These are phyloP conservation scores for Pyricularia sp. DNA, from an alignment of 2,329 filamentous ascomycete species.

Conservation along the genomic window DNA sequence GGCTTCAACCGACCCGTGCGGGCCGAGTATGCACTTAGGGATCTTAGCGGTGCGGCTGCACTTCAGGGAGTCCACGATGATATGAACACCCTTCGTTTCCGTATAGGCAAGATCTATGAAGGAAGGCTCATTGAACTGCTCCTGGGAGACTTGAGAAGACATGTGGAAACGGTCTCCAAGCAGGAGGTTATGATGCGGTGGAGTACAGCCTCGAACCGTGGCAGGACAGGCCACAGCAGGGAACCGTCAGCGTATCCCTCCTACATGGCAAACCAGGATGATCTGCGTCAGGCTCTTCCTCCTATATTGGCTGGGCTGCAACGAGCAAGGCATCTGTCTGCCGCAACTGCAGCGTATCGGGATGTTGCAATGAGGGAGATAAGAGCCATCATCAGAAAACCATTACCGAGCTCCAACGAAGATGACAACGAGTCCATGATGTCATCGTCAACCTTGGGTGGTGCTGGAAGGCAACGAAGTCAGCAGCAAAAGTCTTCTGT, in stretches of 20 bases:
- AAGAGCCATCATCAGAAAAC: constrained; percentile 71
- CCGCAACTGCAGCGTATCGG: constrained; percentile 76
- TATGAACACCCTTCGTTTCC: constrained; percentile 63
- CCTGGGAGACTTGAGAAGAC: constrained; percentile 69
- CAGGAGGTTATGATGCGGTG: constrained; percentile 75
- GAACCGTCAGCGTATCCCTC: constrained; percentile 63
- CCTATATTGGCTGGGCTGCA: constrained; percentile 71
- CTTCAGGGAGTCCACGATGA: constrained; percentile 73
- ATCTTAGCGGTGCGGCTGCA: constrained; percentile 69
- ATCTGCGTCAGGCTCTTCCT: constrained; percentile 61
- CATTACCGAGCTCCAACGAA: constrained; percentile 85
- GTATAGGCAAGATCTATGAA: constrained; percentile 84
- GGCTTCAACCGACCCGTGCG: constrained; percentile 3
- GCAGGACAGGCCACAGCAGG: constrained; percentile 57
- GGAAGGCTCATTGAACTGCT: constrained; percentile 68
- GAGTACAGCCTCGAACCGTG: constrained; percentile 66
- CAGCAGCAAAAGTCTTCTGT: constrained; percentile 87
- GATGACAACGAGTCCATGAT: constrained; percentile 89
- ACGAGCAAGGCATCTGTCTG: constrained; percentile 67
- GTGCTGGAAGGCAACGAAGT: constrained; percentile 52
- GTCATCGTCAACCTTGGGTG: constrained; percentile 68
- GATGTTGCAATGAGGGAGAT: constrained; percentile 80
- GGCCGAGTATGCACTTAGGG: constrained; percentile 36
- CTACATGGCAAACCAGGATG: constrained; percentile 66
- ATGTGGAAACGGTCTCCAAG: constrained; percentile 63